phyloP scores from a whole-genome alignment of 495 filamentous ascomycete genomes.

The Elasticomyces elasticus region DNA sequence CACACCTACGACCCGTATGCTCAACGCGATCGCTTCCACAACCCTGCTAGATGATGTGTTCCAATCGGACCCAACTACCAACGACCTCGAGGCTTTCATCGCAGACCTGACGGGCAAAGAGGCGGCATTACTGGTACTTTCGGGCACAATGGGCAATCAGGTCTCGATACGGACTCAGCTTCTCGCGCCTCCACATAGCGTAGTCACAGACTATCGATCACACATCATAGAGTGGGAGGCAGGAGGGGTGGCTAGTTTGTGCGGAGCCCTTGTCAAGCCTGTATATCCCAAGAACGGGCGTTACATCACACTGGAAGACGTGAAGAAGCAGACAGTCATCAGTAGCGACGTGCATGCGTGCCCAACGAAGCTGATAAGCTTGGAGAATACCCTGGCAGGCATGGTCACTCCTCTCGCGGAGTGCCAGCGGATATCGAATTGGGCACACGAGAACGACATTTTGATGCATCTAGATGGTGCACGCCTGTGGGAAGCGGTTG shows the following conservation, averaged over 20 bases:
- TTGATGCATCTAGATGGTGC: conserved; percentile 80
- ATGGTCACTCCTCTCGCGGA: conserved; percentile 67
- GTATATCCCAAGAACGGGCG: conserved; percentile 55
- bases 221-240: conserved; percentile 65
- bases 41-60: conserved; percentile 71
- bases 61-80: conserved; percentile 68
- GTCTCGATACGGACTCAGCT: conserved; percentile 59
- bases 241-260: conserved; percentile 54
- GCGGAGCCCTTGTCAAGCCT: conserved; percentile 48
- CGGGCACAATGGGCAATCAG: conserved; percentile 88
- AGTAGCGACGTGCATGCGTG: conserved; percentile 49
- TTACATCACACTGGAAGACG: conserved; percentile 67
- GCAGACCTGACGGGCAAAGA: conserved; percentile 63
- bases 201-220: conserved; percentile 56
- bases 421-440: conserved; percentile 54
- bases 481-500: conserved; percentile 50
- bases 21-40: conserved; percentile 48
- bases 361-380: conserved; percentile 67
- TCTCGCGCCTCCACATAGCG: conserved; percentile 56
- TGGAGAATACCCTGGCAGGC: conserved; percentile 79
- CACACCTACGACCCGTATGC: conserved; percentile 74
- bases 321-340: conserved; percentile 47
- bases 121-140: conserved; percentile 65
- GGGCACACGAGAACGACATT: conserved; percentile 56
- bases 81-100: conserved; percentile 54